Conservation (phyloP, 1,139 yeast genomes). For the Geotrichum siamense region DNA sequence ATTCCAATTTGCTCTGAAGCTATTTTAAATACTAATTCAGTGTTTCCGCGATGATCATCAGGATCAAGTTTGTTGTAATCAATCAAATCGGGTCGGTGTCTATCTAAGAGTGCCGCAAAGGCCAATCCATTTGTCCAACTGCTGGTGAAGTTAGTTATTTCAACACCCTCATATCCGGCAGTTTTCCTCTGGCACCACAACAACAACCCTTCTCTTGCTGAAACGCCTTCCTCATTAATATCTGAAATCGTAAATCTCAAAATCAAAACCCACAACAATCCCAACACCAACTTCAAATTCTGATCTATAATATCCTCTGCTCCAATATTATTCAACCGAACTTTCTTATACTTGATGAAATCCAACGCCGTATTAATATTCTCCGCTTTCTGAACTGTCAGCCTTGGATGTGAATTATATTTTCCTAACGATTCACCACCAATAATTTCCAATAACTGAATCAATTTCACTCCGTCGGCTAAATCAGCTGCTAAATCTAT, state of each 20-base stretch:
- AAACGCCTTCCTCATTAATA: slow-evolving; percentile 39
- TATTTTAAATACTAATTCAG: slow-evolving; percentile 36
- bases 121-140: slow-evolving; percentile 46
- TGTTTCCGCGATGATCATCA: slow-evolving; percentile 30
- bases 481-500: slow-evolving; percentile 31
- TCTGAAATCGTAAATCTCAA: slow-evolving; percentile 45
- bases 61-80: slow-evolving; percentile 36
- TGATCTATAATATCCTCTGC: slow-evolving; percentile 66
- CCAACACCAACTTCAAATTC: slow-evolving; percentile 54
- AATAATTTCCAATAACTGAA: slow-evolving; percentile 36
- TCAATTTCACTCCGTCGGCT: slow-evolving; percentile 34
- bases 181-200: slow-evolving; percentile 43
- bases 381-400: slow-evolving; percentile 55
- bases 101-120: slow-evolving; percentile 42
- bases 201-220: slow-evolving; percentile 41
- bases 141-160: slow-evolving; percentile 37
- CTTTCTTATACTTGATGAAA: slow-evolving; percentile 46
- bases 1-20: slow-evolving; percentile 45
- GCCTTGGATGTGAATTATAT: slow-evolving; percentile 41
- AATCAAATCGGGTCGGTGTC: slow-evolving; percentile 41
- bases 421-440: slow-evolving; percentile 37
- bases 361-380: slow-evolving; percentile 53
- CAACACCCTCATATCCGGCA: slow-evolving; percentile 36
- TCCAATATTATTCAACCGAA: slow-evolving; percentile 52
- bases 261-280: slow-evolving; percentile 58